These are phyloP conservation scores for Paxillus involutus DNA, from an alignment of 768 basidiomycete species.

Conservation along the genomic window DNA sequence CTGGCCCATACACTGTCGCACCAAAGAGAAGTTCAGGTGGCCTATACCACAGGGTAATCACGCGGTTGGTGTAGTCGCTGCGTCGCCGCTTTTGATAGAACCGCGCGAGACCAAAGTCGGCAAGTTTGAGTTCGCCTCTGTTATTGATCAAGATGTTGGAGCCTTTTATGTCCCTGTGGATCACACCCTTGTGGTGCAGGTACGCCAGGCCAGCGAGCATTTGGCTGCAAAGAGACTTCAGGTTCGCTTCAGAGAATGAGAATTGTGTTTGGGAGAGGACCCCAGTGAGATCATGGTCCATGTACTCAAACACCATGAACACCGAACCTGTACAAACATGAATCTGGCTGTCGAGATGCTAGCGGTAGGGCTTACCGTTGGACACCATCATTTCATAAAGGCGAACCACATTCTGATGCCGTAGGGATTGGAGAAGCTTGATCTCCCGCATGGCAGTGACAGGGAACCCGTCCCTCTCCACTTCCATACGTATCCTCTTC, in stretches of 20 bases:
- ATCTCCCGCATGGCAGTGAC: conserved; percentile 99
- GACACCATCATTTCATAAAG: conserved; percentile 99
- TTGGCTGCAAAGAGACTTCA: conserved; percentile 94
- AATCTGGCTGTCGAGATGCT: not conserved
- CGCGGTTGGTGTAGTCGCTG: conserved; percentile 98
- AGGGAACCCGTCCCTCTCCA: conserved; percentile 96
- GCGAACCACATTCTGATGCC: conserved; percentile 86
- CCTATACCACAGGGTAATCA: conserved; percentile 98
- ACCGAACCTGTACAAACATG: conserved; percentile 66
- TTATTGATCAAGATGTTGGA: conserved; percentile 96
- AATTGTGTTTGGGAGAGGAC: conserved; percentile 90
- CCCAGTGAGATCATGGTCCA: conserved; percentile 98
- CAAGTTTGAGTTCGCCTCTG: conserved; percentile 90
- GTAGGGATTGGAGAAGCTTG: conserved; percentile 89
- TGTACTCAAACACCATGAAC: conserved; percentile 99
- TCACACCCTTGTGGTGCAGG: conserved; percentile 92
- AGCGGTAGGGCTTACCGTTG: conserved; percentile 57
- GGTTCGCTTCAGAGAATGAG: conserved; percentile 77
- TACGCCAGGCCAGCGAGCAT: conserved; percentile 95
- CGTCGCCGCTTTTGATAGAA: conserved; percentile 90
- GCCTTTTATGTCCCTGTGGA: conserved; percentile 98
- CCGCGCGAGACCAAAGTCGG: conserved; percentile 95
- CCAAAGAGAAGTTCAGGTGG: conserved; percentile 95
- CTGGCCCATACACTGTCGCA: conserved; percentile 93
- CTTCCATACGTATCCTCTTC: conserved; percentile 97